Base-by-base conservation (phyloP, 1,284 basidiomycete species). In the Naganishia sp. region DNA sequence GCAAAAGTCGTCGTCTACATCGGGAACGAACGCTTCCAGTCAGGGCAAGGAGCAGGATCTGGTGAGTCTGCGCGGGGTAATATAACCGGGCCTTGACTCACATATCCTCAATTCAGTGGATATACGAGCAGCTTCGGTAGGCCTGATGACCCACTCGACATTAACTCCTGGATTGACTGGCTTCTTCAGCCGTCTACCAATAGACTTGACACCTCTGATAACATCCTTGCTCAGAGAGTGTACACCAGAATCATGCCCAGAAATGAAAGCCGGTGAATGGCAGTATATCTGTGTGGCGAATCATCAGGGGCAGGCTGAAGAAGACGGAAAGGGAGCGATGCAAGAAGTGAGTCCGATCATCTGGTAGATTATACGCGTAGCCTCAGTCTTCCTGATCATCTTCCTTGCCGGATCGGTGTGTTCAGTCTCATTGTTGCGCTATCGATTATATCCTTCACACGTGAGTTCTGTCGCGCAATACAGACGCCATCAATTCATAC, bases 231-330 rank as follows among this genome's bases (percentile, higher is more conserved):
- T 95, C 73, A 85, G 87, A 69, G 88, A 91, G 74, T 98, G 94
- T 74, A 90, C 87, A 10, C 86, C 90, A 46, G 80, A 84, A 58
- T 86, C 89, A 10, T 98, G 94, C 81, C 90, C 91, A 1, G 90
- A 95, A 77, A 97, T 98, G 94, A 95, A 95, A 77, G 94, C 94
- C 17, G 91, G 90, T 60, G 92, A 97, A 82, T 97, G 94, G 92
- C 84, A 93, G 50, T 98, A 95, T 79, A 82, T 98, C 3, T 99
- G 95, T 74, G 94, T 95, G 35, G 93, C 94, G 0, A 94, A 97
- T 72, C 75, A 74, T 63, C 52, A 54, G 13, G 73, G 72, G 17
- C 72, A 70, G 5, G 71, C 72, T 0, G 74, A 74, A 51, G 57
- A 53, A 5, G 56, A 47, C 18, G 32, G 49, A 25, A 56, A 47